Conservation (phyloP, 139 green algal species). For the Volvox reticuliferus region DNA sequence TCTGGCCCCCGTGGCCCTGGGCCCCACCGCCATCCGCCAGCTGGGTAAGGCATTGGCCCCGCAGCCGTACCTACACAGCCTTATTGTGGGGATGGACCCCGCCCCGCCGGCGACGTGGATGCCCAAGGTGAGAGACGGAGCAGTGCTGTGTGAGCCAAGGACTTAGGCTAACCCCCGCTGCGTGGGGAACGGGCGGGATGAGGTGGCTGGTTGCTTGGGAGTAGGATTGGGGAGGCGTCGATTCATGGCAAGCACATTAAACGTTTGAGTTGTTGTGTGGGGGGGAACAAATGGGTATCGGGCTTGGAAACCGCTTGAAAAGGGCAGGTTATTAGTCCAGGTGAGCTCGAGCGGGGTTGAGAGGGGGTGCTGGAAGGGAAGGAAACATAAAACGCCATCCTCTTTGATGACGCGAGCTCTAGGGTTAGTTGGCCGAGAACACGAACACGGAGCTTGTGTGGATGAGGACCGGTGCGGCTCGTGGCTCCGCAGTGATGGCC, state of each 20-base stretch:
- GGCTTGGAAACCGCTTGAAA: too few relatives aligned
- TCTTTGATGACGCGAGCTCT: too few relatives aligned
- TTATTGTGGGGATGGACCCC: slow-evolving; percentile 10
- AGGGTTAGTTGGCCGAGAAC: too few relatives aligned
- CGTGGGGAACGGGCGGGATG: background rate
- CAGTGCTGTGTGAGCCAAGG: background rate
- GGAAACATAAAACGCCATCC: too few relatives aligned
- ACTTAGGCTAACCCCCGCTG: background rate
- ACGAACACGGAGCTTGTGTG: too few relatives aligned
- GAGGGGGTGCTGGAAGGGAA: too few relatives aligned
- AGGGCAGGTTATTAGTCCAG: too few relatives aligned
- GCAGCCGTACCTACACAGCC: background rate
- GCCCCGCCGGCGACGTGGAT: slow-evolving; percentile 13
- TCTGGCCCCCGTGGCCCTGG: slow-evolving; percentile 20
- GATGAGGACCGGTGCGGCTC: too few relatives aligned
- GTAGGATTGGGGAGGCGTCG: background rate
- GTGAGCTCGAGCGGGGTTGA: too few relatives aligned
- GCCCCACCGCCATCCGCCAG: slow-evolving; percentile 29
- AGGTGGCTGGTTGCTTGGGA: background rate
- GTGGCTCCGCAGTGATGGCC: too few relatives aligned
- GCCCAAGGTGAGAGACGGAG: slow-evolving; percentile 14
- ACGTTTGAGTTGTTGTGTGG: background rate
- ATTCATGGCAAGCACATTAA: background rate
- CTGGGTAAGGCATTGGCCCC: slow-evolving; percentile 3
- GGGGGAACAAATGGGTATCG: too few relatives aligned